Base-by-base conservation (phyloP, 2,329 filamentous ascomycete genomes). In the Orbilia javanica region DNA sequence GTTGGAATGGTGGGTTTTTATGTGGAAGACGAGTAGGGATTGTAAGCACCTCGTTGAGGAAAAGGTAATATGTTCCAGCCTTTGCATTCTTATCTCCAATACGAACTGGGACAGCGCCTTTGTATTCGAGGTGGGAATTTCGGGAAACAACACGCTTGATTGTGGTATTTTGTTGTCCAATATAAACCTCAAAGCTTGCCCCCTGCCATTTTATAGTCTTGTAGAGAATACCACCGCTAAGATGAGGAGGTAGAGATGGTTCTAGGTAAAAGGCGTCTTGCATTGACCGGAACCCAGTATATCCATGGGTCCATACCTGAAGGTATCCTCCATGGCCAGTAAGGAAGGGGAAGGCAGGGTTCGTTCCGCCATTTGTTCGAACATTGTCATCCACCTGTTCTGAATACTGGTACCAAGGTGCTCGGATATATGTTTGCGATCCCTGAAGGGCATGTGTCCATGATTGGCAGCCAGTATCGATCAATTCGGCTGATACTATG, bases 261-360 rank as follows among this genome's bases (percentile, higher is more conserved):
- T 91, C 87, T 65, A 93, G 84, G 79, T 90, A 87, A n/a, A 89
- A 84, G 15, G 86, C 86, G 75, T 90, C 88, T 1, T 89, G 86
- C 55, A 88, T 86, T 1, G 90, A 85, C 11, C 90, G 87, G 2
- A 91, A 85, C 1, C 91, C 90, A 0, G 92, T 86, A 82, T 90
- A 92, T 0, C 90, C 91, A 80, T 90, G 92, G 1, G 91, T 86
- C 0, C 87, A 88, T 25, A 92, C 88, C 82, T 91, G 90, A 79
- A 91, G 88, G 13, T 90, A 88, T 66, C 91, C 91, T 20, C 91
- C 91, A 81, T 91, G 89, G 3, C 91, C 91, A 0, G 91, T 93
- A 25, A 92, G 84, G 84, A 93, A 93, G 0, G 91, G 90, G 81
- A 88, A 93, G 0, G 90, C 90, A 0, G 91, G 90, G 76, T 92